Evolutionary conservation across 306 rosid species (phyloP).

Genomic region (Medicago arabica): DNA sequence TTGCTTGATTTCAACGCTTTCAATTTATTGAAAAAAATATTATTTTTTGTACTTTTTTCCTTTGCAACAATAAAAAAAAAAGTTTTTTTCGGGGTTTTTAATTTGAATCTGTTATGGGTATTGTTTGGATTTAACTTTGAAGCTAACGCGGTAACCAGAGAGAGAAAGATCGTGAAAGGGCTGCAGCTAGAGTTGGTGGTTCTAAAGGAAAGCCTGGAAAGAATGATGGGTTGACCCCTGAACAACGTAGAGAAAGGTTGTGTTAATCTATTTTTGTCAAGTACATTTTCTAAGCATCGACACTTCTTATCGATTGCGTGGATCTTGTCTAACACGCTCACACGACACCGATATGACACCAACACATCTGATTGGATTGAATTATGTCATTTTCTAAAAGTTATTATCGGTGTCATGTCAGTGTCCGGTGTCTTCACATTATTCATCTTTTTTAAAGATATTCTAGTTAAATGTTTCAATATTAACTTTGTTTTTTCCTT

Average conservation of each 20-base stretch:
- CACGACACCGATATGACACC: not conserved
- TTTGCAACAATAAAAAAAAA: slow-evolving; percentile 3
- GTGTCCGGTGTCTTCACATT: no score
- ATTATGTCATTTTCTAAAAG: no score
- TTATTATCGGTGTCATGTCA: not conserved
- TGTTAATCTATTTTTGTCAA: slow-evolving; percentile 9
- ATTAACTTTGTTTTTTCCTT: not conserved
- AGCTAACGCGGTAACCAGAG: slow-evolving; percentile 84
- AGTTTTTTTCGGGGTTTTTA: not conserved
- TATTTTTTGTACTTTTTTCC: not conserved
- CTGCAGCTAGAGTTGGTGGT: slow-evolving; percentile 57
- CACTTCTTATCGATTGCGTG: no score
- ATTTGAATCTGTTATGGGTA: not conserved
- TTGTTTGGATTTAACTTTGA: slow-evolving; percentile 59
- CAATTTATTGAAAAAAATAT: not conserved
- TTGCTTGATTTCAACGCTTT: not conserved
- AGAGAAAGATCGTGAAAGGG: slow-evolving; percentile 75
- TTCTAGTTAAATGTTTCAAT: not conserved
- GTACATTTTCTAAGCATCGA: not conserved
- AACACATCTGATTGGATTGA: not conserved
- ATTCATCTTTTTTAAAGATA: no score
- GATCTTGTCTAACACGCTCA: no score
- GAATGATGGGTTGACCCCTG: slow-evolving; percentile 76
- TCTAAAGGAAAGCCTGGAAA: slow-evolving; percentile 51
- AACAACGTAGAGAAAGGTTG: slow-evolving; percentile 89